phyloP scores from a whole-genome alignment of 164 flowering plant genomes.

The Magnolia changhungtana region DNA sequence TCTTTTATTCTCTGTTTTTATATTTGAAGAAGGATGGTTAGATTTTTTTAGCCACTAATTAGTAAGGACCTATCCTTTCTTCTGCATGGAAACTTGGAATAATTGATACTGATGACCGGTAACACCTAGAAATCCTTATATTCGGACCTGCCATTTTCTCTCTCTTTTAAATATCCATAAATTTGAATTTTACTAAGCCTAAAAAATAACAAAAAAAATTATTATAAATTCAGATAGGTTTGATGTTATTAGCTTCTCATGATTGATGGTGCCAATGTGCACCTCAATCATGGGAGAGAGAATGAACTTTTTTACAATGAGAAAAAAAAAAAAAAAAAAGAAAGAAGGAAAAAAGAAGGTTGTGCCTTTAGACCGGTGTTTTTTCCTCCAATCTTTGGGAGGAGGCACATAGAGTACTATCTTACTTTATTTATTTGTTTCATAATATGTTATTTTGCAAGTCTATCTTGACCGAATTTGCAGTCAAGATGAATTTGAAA shows the following conservation, averaged over 20 bases:
- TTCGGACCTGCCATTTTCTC: neutral
- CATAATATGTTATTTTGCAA: conserved; percentile 61
- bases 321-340: too few relatives aligned
- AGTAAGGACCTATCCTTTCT: too few relatives aligned
- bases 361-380: neutral
- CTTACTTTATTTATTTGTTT: neutral
- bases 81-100: too few relatives aligned
- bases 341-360: too few relatives aligned
- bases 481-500: conserved; percentile 40
- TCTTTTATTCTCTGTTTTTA: too few relatives aligned
- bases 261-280: neutral
- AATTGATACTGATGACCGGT: neutral
- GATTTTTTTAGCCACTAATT: too few relatives aligned
- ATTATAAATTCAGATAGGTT: neutral
- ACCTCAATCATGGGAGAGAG: too few relatives aligned
- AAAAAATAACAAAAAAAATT: too few relatives aligned
- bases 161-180: neutral
- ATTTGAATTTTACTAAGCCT: too few relatives aligned
- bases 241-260: neutral
- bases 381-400: neutral
- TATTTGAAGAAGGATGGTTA: too few relatives aligned
- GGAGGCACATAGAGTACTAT: neutral
- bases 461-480: conserved; percentile 56
- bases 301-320: too few relatives aligned
- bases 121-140: neutral